phyloP scores from a whole-genome alignment of 495 filamentous ascomycete species.

The Echria macrotheca region DNA sequence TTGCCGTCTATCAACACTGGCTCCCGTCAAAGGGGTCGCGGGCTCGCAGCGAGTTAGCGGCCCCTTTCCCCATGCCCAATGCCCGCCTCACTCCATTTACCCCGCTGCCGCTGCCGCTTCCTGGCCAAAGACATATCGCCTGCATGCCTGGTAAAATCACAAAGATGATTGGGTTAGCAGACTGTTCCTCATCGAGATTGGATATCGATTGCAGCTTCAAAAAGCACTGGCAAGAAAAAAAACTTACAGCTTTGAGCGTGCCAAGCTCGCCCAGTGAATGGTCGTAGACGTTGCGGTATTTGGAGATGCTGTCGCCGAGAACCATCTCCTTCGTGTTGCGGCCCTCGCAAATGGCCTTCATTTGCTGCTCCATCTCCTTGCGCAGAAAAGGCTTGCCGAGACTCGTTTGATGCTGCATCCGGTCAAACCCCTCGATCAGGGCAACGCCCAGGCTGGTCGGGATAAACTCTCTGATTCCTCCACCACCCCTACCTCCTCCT shows the following conservation, averaged over 20 bases:
- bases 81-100: no score
- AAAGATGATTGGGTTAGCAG: conserved; percentile 19
- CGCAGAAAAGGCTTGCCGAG: conserved; percentile 94
- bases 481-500: conserved; percentile 29
- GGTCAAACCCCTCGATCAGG: conserved; percentile 87
- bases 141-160: conserved; percentile 35
- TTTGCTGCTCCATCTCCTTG: conserved; percentile 93
- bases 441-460: conserved; percentile 87
- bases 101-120: conserved; percentile 8
- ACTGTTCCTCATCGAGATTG: not conserved
- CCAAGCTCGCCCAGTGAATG: conserved; percentile 67
- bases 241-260: conserved; percentile 66
- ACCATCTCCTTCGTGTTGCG: conserved; percentile 64
- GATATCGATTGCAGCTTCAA: not conserved
- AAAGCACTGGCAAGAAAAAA: not conserved
- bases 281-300: conserved; percentile 80
- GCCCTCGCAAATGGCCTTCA: conserved; percentile 95
- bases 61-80: no score
- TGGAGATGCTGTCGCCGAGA: conserved; percentile 70
- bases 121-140: conserved; percentile 39
- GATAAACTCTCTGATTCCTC: conserved; percentile 75
- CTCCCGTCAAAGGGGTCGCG: not conserved
- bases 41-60: no score
- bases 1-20: conserved; percentile 8
- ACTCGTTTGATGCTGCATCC: conserved; percentile 81